Conservation (phyloP, 2,329 filamentous ascomycete species). For the Scytalidium sp. region DNA sequence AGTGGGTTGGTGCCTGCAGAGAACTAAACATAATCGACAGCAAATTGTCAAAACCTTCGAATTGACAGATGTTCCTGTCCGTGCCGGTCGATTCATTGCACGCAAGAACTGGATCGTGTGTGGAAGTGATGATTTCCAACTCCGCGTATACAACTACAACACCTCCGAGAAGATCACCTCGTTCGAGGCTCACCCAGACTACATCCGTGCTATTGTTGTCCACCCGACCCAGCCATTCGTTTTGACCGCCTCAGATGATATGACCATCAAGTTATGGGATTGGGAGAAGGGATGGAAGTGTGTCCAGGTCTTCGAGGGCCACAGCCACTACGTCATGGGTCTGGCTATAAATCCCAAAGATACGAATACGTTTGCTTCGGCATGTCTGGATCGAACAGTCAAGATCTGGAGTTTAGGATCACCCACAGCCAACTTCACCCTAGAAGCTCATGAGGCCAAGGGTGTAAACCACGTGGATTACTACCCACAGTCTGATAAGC, state of each 20-base stretch:
- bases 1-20: neutral
- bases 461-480: conserved; percentile 98
- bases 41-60: conserved; percentile 99
- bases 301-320: conserved; percentile 93
- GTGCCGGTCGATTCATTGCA: conserved; percentile 92
- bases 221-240: conserved; percentile 96
- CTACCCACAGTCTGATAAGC: conserved; percentile 70
- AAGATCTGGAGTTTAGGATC: conserved; percentile 98
- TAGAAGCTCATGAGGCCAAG: conserved; percentile 96
- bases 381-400: conserved; percentile 92
- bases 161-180: conserved; percentile 97
- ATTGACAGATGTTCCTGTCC: conserved; percentile 95
- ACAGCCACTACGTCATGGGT: conserved; percentile 96
- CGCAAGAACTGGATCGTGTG: conserved; percentile 99
- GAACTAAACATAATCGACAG: conserved; percentile 27
- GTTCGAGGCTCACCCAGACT: conserved; percentile 97
- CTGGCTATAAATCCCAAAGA: conserved; percentile 97
- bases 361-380: conserved; percentile 87
- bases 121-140: conserved; percentile 86
- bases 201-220: conserved; percentile 94
- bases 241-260: conserved; percentile 93
- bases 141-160: conserved; percentile 97
- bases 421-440: conserved; percentile 89
- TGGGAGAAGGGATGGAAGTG: conserved; percentile 99
- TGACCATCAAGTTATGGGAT: conserved; percentile 98